Conservation (phyloP, 768 basidiomycete genomes). For the Hortiboletus flavorubellus region DNA sequence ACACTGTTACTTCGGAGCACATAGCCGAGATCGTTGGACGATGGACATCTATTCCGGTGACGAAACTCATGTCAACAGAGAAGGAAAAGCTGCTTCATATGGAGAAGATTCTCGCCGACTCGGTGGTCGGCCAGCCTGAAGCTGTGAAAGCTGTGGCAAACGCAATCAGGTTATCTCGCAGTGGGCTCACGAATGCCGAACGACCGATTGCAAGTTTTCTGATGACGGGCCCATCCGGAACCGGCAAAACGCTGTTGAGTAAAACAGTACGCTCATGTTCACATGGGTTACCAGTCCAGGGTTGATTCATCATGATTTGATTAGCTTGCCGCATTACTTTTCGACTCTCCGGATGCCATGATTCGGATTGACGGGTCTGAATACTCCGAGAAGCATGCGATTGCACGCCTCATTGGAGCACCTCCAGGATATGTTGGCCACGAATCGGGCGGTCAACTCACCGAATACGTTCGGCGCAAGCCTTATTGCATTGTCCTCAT, state of each 20-base stretch:
- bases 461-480: constrained; percentile 89
- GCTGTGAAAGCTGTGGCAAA: constrained; percentile 92
- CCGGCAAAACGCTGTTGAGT: constrained; percentile 85
- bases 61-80: constrained; percentile 82
- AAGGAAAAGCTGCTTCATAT: constrained; percentile 83
- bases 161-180: constrained; percentile 88
- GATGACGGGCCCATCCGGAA: constrained; percentile 89
- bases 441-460: constrained; percentile 86
- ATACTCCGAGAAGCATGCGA: constrained; percentile 81
- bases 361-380: constrained; percentile 92
- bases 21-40: constrained; percentile 93
- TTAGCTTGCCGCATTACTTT: constrained; percentile 83
- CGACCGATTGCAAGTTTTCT: constrained; percentile 92
- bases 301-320: constrained; percentile 4
- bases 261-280: constrained; percentile 64
- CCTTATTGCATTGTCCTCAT: constrained; percentile 85
- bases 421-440: constrained; percentile 92
- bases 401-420: constrained; percentile 64
- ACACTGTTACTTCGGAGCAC: constrained; percentile 80
- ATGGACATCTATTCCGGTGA: constrained; percentile 93
- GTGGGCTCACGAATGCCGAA: constrained; percentile 86
- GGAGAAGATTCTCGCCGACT: constrained; percentile 76
- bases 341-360: constrained; percentile 89
- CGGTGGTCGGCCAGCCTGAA: constrained; percentile 87
- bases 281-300: not conserved